These are phyloP conservation scores for Lactarius quietus DNA, from an alignment of 768 basidiomycete genomes.

Conservation along the genomic window DNA sequence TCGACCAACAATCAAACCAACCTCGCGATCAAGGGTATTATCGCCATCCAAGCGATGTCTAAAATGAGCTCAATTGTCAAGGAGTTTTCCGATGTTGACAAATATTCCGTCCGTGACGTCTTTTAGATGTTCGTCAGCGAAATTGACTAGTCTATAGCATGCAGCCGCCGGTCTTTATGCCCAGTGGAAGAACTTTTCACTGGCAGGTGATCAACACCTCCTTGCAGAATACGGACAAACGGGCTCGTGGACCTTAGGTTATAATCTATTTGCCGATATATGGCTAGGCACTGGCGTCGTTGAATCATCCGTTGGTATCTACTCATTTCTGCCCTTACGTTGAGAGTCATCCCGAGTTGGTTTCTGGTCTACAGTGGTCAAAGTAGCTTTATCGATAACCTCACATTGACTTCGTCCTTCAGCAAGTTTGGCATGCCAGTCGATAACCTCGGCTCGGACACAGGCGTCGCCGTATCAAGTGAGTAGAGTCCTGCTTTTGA, in stretches of 20 bases:
- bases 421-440: constrained; percentile 16
- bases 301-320: constrained; percentile 21
- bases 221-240: constrained; percentile 8
- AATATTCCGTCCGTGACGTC: constrained; percentile 30
- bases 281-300: constrained; percentile 55
- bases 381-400: constrained; percentile 5
- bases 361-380: constrained; percentile 15
- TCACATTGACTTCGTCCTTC: not conserved
- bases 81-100: constrained; percentile 18
- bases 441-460: constrained; percentile 2
- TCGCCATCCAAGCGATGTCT: constrained; percentile 63
- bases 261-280: constrained; percentile 62
- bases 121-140: not conserved
- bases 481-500: not conserved
- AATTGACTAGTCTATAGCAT: constrained; percentile 3
- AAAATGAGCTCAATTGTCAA: constrained; percentile 42
- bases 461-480: not conserved
- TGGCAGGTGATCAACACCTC: constrained; percentile 7
- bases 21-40: constrained; percentile 66
- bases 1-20: constrained; percentile 56
- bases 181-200: constrained; percentile 18
- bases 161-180: not conserved
- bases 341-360: not conserved
- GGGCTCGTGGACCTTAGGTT: constrained; percentile 53
- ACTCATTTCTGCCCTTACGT: not conserved